Evolutionary conservation across 2,329 filamentous ascomycete genomes (phyloP).

Genomic region (Curvularia eragrostidis): DNA sequence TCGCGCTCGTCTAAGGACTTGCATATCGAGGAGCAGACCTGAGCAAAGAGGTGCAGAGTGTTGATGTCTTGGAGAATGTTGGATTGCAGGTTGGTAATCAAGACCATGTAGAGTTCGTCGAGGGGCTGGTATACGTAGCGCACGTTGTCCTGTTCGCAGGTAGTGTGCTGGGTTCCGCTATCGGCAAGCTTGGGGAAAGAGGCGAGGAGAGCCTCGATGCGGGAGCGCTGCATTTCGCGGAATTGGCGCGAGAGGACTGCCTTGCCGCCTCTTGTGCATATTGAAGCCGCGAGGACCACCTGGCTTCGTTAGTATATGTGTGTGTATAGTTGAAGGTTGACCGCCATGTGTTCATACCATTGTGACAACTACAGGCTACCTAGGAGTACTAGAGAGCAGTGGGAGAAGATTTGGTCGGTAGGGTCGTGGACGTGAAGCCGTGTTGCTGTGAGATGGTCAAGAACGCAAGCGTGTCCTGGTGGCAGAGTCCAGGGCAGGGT

Average conservation of each 20-base stretch:
- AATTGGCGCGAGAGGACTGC: constrained; percentile 98
- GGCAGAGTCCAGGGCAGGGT: not conserved
- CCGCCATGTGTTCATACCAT: constrained; percentile 38
- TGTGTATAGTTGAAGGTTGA: constrained; percentile 14
- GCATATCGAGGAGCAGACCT: constrained; percentile 96
- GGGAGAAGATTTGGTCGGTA: constrained; percentile 2
- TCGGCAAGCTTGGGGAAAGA: constrained; percentile 98
- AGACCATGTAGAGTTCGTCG: constrained; percentile 99
- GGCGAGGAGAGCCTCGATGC: constrained; percentile 94
- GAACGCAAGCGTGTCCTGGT: constrained; percentile 8
- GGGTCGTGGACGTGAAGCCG: constrained; percentile 10
- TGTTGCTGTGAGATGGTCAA: constrained; percentile 17
- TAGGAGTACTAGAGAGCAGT: not conserved
- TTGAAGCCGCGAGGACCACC: constrained; percentile 98
- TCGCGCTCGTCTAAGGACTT: constrained; percentile 95
- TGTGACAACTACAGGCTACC: constrained; percentile 15
- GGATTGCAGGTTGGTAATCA: constrained; percentile 99
- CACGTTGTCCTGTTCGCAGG: constrained; percentile 98
- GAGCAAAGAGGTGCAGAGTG: constrained; percentile 94
- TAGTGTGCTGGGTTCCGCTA: constrained; percentile 95
- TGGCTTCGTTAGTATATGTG: constrained; percentile 53
- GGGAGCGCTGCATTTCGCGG: constrained; percentile 93
- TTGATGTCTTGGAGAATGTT: constrained; percentile 99
- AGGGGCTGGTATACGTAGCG: constrained; percentile 99
- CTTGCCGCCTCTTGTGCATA: constrained; percentile 98